Evolutionary conservation across 2,329 filamentous ascomycete species (phyloP), one percentile per base, ranked within the genome.

Genomic region (Akanthomyces lecanii): DNA sequence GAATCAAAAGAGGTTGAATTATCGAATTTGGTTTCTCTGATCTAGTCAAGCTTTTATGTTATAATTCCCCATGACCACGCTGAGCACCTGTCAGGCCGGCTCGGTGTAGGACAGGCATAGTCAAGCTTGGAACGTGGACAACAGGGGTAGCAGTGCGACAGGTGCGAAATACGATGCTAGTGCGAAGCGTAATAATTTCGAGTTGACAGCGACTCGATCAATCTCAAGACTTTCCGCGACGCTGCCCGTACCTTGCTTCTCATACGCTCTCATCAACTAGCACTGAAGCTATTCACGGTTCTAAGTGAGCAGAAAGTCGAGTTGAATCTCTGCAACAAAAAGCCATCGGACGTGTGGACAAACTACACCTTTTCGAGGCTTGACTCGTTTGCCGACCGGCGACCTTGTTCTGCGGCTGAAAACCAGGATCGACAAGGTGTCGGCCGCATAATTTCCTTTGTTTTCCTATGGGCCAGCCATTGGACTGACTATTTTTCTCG

Each of bases 391-490:
- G 21, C 12, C 28, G 33, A 11, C 12, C 10, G n/a, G 28, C 11
- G 38, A 47, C 38, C 40, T 18, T 44, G 18, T 50, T 11, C 10
- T 54, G 59, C 51, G 59, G 59, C 59, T 61, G 50, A 61, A 21
- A 18, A 54, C 59, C 5, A 55, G 59, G 59, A 61, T 61, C 59
- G 25, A 61, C 58, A 61, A 40, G 57, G 21, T 51, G 50, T 61
- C 30, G 59, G 21, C 51, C 51, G 30, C 50, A 55, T 4, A 55
- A 61, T 61, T 61, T 61, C 50, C 50, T 44, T 59, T 40, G 38
- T 11, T 7, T 21, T 21, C 18, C 28, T 5, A 16, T 8, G 3
- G 30, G 16, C 23, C 47, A 50, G 28, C 21, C 28, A 36, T 16
- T 38, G 30, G 56, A 44, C 45, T 50, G 44, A 42, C 33, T 33